Evolutionary conservation across 2,329 filamentous ascomycete genomes (phyloP).

Genomic region (Botrytis pseudocinerea): DNA sequence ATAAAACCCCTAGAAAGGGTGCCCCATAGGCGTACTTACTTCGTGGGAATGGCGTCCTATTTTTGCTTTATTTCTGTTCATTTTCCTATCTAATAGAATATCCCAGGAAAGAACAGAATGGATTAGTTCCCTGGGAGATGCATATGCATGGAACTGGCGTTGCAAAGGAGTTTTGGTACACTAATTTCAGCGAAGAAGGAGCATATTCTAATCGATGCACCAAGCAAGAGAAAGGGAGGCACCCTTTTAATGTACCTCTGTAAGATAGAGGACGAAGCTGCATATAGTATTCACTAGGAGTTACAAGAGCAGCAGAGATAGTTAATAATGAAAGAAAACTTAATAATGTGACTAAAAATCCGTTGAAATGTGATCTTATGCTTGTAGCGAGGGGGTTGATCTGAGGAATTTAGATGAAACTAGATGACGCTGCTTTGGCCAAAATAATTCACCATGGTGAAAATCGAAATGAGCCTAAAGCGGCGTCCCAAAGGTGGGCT

Average conservation of each 20-base stretch:
- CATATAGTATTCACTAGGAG: constrained; percentile 9
- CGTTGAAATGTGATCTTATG: neutral
- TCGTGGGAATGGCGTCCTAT: constrained; percentile 14
- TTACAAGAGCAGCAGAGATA: constrained; percentile 19
- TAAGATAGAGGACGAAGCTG: constrained; percentile 20
- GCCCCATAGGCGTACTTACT: neutral
- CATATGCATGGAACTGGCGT: constrained; percentile 16
- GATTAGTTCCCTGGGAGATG: constrained; percentile 10
- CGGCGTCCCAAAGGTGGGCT: neutral
- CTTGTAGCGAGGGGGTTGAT: constrained; percentile 14
- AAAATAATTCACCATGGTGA: neutral
- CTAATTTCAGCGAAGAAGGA: constrained; percentile 19
- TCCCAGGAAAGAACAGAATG: constrained; percentile 12
- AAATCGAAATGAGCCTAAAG: neutral
- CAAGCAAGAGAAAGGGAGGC: constrained; percentile 6
- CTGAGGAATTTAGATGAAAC: neutral
- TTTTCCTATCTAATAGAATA: constrained; percentile 20
- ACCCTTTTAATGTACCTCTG: constrained; percentile 18
- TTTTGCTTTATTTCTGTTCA: constrained; percentile 3
- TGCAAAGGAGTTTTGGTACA: constrained; percentile 10
- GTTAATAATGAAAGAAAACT: constrained; percentile 1
- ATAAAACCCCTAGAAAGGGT: constrained; percentile 10
- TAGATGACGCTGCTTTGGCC: neutral
- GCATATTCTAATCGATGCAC: constrained; percentile 11
- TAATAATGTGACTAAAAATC: neutral